Percentiles rank a stretch among this genome's conserved stretches.
Evolutionary conservation across 805 yeast genomes (phyloP).

Genomic region (Kazachstania viticola): DNA sequence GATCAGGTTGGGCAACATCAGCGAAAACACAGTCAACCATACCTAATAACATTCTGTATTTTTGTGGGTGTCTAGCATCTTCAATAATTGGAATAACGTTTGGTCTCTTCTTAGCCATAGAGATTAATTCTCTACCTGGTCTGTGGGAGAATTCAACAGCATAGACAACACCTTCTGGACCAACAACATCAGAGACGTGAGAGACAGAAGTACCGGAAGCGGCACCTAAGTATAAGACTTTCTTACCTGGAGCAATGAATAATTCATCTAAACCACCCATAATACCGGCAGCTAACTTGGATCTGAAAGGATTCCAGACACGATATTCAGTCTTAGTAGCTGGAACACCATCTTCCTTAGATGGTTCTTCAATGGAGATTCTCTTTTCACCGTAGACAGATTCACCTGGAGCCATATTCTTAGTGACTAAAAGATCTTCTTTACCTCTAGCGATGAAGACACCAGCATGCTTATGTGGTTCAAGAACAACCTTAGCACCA

Average conservation of each 20-base stretch:
- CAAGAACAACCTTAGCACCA: conserved; percentile 93
- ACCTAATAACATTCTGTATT: conserved; percentile 96
- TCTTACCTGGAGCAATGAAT: conserved; percentile 95
- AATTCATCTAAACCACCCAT: conserved; percentile 99
- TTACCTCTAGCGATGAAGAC: conserved; percentile 99
- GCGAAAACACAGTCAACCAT: conserved; percentile 99
- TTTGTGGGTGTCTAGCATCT: conserved; percentile 99
- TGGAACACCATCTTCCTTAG: conserved; percentile 75
- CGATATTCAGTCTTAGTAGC: conserved; percentile 96
- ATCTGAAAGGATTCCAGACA: conserved; percentile 99
- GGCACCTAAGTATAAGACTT: conserved; percentile 95
- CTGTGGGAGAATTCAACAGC: conserved; percentile 99
- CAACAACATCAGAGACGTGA: conserved; percentile 96
- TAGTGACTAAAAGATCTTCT: conserved; percentile 95
- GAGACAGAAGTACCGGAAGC: conserved; percentile 99
- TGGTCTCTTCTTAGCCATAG: conserved; percentile 99
- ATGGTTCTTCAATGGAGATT: conserved; percentile 85
- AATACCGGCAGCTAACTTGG: conserved; percentile 98
- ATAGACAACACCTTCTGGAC: conserved; percentile 97
- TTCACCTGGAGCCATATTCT: conserved; percentile 96
- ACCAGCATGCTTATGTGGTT: conserved; percentile 98
- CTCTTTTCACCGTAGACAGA: conserved; percentile 98
- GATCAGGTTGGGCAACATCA: conserved; percentile 99
- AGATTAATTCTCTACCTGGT: conserved; percentile 98
- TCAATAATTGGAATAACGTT: conserved; percentile 97